Percentiles rank a stretch among this genome's conserved stretches.
Conservation (phyloP, 2,329 filamentous ascomycete genomes). For the Peltaster fructicola region DNA sequence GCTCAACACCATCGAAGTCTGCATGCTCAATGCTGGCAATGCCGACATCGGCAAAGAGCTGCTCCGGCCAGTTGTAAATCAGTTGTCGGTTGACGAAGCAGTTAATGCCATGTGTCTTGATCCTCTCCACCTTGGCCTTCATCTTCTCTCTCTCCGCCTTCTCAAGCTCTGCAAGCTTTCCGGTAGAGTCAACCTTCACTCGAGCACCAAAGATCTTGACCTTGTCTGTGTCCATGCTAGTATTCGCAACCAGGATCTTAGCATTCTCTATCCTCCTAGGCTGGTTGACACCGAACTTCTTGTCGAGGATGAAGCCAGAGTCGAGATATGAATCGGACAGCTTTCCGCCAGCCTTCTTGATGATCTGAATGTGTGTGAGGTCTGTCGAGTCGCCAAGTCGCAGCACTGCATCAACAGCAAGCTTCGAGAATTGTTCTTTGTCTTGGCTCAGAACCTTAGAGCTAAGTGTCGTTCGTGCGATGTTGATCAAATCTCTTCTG, state of each 20-base stretch:
- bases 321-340: conserved; percentile 94
- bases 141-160: conserved; percentile 99
- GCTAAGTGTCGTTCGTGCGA: conserved; percentile 87
- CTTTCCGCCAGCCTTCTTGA: conserved; percentile 98
- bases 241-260: conserved; percentile 96
- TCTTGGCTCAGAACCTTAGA: conserved; percentile 95
- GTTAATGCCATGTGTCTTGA: conserved; percentile 98
- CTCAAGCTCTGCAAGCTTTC: conserved; percentile 93
- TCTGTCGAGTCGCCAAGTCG: conserved; percentile 81
- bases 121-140: conserved; percentile 97
- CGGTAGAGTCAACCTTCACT: conserved; percentile 90
- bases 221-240: conserved; percentile 98
- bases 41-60: conserved; percentile 91
- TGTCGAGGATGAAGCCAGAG: conserved; percentile 95
- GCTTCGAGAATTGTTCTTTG: conserved; percentile 71
- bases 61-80: conserved; percentile 99
- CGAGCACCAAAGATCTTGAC: conserved; percentile 98
- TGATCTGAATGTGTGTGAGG: conserved; percentile 95
- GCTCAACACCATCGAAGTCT: conserved; percentile 95
- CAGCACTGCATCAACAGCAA: conserved; percentile 82
- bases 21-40: conserved; percentile 98
- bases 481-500: conserved; percentile 73
- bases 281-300: conserved; percentile 98
- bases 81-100: conserved; percentile 99
- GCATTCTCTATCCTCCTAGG: conserved; percentile 94